Conservation (phyloP, 164 flowering plant genomes). For the Vitis vinifera region ASM3070453v1 NC_081806.1:4357501-4358000, state of each 20-base stretch:
- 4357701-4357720: slow-evolving; percentile 57
- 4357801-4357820: slow-evolving; percentile 69
- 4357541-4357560: not conserved
- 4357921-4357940: not conserved
- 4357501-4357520: not conserved
- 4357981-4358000: slow-evolving; percentile 90
- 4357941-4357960: slow-evolving; percentile 15
- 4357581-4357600: not conserved
- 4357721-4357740: slow-evolving; percentile 61
- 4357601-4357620: not conserved
- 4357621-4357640: not conserved
- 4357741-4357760: slow-evolving; percentile 35
- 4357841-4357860: slow-evolving; percentile 85
- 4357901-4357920: not conserved
- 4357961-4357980: slow-evolving; percentile 98
- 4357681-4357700: not conserved
- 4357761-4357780: slow-evolving; percentile 59
- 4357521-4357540: not conserved
- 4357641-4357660: not conserved
- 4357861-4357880: not conserved
- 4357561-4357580: too few relatives aligned
- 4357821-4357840: slow-evolving; percentile 78
- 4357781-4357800: slow-evolving; percentile 49
- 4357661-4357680: not conserved
- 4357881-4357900: not conserved